These are phyloP conservation scores for Juncus inflexus DNA, from an alignment of 176 grass and related monocot species.

Conservation along the genomic window DNA sequence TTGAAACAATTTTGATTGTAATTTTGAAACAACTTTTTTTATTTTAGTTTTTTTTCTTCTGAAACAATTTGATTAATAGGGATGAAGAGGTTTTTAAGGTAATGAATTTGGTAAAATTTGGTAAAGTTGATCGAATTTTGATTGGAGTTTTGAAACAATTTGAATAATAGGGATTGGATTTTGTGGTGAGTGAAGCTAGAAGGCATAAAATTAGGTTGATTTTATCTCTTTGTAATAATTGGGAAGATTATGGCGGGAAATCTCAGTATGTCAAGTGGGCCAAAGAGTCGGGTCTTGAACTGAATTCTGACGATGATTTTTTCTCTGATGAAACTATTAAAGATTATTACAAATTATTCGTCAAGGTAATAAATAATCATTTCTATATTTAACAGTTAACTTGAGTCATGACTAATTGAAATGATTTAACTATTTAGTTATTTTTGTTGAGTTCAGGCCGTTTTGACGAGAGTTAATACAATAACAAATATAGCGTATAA, in stretches of 20 bases:
- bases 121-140: background rate
- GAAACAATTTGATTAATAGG: background rate
- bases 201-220: conserved; percentile 43
- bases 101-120: background rate
- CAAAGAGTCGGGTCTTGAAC: conserved; percentile 41
- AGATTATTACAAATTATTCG: conserved; percentile 77
- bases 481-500: conserved; percentile 68
- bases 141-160: background rate
- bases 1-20: too few relatives aligned
- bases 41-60: background rate
- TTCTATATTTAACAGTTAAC: background rate
- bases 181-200: conserved; percentile 72
- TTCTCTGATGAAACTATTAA: conserved; percentile 62
- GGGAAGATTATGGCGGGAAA: conserved; percentile 75
- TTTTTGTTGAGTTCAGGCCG: conserved; percentile 35
- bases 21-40: background rate
- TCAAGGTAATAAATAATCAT: conserved; percentile 38
- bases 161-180: conserved; percentile 40
- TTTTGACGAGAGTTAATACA: conserved; percentile 66
- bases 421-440: background rate
- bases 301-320: conserved; percentile 64
- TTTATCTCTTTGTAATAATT: conserved; percentile 53
- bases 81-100: background rate
- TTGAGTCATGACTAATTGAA: background rate
- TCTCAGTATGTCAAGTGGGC: conserved; percentile 64